Conservation (phyloP, 2,329 filamentous ascomycete species). For the Verticillium nubilum region DNA sequence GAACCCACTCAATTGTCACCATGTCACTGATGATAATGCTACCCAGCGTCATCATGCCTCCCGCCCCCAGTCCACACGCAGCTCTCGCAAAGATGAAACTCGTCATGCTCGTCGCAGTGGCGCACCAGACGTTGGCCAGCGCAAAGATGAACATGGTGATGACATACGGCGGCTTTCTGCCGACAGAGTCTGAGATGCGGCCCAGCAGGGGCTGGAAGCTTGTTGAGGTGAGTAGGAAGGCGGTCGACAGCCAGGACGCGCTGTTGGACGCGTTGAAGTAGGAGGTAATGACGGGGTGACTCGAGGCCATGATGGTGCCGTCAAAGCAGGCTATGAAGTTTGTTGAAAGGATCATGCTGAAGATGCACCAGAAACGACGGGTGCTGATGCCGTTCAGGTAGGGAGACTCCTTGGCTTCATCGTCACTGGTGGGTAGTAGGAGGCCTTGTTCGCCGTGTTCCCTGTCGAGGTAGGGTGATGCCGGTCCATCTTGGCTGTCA, state of each 20-base stretch:
- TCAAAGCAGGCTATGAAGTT: conserved; percentile 64
- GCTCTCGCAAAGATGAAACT: conserved; percentile 67
- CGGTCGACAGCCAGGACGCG: conserved; percentile 77
- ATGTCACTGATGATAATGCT: conserved; percentile 69
- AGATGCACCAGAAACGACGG: conserved; percentile 57
- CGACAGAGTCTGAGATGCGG: conserved; percentile 67
- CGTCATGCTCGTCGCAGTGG: conserved; percentile 59
- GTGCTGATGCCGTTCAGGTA: conserved; percentile 42
- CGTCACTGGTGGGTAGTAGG: conserved; percentile 5
- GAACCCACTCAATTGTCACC: conserved; percentile 61
- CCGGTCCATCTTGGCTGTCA: background rate
- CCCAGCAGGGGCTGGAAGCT: conserved; percentile 72
- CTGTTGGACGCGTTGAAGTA: conserved; percentile 73
- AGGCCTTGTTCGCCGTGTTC: background rate
- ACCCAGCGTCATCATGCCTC: conserved; percentile 63
- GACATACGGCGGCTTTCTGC: conserved; percentile 62
- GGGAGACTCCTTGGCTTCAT: conserved; percentile 5
- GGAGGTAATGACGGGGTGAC: conserved; percentile 75
- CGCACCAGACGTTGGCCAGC: conserved; percentile 64
- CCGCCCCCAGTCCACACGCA: conserved; percentile 67
- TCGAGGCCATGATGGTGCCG: conserved; percentile 75
- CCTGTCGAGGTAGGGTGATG: background rate
- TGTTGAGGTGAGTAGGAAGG: conserved; percentile 72
- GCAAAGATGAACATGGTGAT: conserved; percentile 58
- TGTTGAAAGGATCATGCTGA: conserved; percentile 50